Conservation (phyloP, 805 yeast species). For the Yarrowia phangngaensis region DNA sequence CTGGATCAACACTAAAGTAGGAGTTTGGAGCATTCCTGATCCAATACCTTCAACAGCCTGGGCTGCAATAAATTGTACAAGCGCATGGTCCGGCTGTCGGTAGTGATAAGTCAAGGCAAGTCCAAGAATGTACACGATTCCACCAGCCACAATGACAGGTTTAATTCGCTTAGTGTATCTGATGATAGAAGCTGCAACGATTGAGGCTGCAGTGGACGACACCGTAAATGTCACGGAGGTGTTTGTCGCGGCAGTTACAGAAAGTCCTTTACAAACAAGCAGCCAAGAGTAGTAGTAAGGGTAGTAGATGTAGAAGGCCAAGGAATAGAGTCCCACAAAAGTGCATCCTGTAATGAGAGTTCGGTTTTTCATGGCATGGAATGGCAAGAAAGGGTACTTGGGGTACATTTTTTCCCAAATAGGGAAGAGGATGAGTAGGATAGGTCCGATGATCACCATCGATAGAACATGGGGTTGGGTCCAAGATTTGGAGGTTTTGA, state of each 20-base stretch:
- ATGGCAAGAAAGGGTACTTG: constrained; percentile 66
- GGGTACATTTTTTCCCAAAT: no score
- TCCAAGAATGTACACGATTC: constrained; percentile 54
- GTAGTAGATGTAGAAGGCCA: constrained; percentile 31
- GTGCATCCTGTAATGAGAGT: no score
- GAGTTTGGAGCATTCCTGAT: constrained; percentile 66
- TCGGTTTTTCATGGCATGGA: constrained; percentile 56
- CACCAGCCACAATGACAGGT: constrained; percentile 57
- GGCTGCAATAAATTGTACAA: constrained; percentile 60
- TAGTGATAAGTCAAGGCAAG: constrained; percentile 57
- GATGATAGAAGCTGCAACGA: background rate
- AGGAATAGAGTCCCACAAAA: constrained; percentile 33
- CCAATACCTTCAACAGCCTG: constrained; percentile 64
- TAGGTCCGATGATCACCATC: constrained; percentile 65
- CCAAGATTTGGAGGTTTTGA: constrained; percentile 58
- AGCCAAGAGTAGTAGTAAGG: constrained; percentile 23
- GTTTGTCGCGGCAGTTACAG: constrained; percentile 12
- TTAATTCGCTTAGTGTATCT: constrained; percentile 49
- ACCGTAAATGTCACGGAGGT: constrained; percentile 7
- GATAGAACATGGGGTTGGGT: constrained; percentile 56
- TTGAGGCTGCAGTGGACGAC: constrained; percentile 2
- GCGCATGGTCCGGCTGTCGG: constrained; percentile 51
- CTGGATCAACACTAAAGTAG: constrained; percentile 58
- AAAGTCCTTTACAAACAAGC: constrained; percentile 4
- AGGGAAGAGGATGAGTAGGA: constrained; percentile 54